Percentiles rank a stretch among this genome's conserved stretches.
Conservation (phyloP, 805 yeast species). For the Metschnikowia baotianmanensis region DNA sequence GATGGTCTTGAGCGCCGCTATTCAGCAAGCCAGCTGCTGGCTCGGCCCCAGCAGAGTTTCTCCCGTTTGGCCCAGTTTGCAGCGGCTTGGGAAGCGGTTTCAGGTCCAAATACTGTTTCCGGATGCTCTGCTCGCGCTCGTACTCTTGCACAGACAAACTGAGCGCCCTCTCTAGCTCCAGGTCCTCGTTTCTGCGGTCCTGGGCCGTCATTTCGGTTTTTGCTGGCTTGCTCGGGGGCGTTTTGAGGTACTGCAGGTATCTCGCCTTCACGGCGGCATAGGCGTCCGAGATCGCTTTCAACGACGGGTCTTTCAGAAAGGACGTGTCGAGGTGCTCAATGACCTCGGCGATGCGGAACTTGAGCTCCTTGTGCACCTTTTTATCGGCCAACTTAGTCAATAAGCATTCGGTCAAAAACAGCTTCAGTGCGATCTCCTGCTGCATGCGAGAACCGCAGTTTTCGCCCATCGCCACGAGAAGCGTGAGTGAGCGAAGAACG, state of each 20-base stretch:
- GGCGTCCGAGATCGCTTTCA: slow-evolving; percentile 66
- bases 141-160: slow-evolving; percentile 69
- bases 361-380: slow-evolving; percentile 64
- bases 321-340: slow-evolving; percentile 63
- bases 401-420: slow-evolving; percentile 34
- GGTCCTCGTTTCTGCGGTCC: slow-evolving; percentile 66
- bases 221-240: slow-evolving; percentile 55
- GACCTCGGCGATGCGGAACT: slow-evolving; percentile 61
- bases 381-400: slow-evolving; percentile 49
- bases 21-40: no score
- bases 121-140: slow-evolving; percentile 36
- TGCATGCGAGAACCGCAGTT: slow-evolving; percentile 46
- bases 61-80: slow-evolving; percentile 3
- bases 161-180: slow-evolving; percentile 72
- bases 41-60: background rate
- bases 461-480: slow-evolving; percentile 40
- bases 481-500: slow-evolving; percentile 35
- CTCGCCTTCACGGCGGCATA: slow-evolving; percentile 45
- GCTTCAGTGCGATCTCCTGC: slow-evolving; percentile 41
- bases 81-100: slow-evolving; percentile 38
- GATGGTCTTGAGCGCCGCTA: background rate
- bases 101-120: slow-evolving; percentile 24
- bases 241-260: slow-evolving; percentile 31
- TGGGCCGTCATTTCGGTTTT: slow-evolving; percentile 46
- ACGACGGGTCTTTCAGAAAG: slow-evolving; percentile 72